These are phyloP conservation scores for Albatrellus ellisii DNA, from an alignment of 768 basidiomycete species.

Conservation along the genomic window DNA sequence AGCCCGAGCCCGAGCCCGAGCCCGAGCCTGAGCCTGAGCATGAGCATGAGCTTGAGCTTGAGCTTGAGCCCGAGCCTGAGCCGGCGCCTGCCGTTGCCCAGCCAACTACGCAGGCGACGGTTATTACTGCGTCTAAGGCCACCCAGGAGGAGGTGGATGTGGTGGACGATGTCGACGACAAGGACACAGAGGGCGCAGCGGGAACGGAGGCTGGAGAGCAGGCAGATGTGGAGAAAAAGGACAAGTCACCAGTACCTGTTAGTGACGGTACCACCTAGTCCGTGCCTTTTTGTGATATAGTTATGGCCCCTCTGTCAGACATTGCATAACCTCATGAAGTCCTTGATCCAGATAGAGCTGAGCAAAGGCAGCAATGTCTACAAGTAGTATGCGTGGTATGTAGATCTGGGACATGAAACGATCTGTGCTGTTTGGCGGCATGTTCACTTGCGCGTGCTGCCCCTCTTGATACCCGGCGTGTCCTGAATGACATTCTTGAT, in stretches of 20 bases:
- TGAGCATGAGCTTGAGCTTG: not conserved
- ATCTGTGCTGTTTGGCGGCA: too few species aligned
- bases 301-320: too few species aligned
- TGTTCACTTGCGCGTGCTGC: not conserved
- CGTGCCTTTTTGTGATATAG: too few species aligned
- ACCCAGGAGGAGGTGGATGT: conserved; percentile 1
- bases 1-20: not conserved
- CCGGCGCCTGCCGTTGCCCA: not conserved
- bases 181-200: not conserved
- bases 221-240: conserved; percentile 8
- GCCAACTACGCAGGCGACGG: not conserved
- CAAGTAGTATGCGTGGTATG: too few species aligned
- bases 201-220: not conserved
- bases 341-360: too few species aligned
- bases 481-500: conserved; percentile 44
- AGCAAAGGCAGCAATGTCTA: too few species aligned
- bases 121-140: not conserved
- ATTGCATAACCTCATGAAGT: too few species aligned
- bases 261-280: conserved; percentile 5
- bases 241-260: conserved; percentile 10
- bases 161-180: conserved; percentile 10
- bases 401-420: too few species aligned
- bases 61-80: not conserved
- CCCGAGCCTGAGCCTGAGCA: not conserved
- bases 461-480: conserved; percentile 9